Evolutionary conservation across 345 rosid genomes (phyloP).

Genomic region (Sonneratia caseolaris): DNA sequence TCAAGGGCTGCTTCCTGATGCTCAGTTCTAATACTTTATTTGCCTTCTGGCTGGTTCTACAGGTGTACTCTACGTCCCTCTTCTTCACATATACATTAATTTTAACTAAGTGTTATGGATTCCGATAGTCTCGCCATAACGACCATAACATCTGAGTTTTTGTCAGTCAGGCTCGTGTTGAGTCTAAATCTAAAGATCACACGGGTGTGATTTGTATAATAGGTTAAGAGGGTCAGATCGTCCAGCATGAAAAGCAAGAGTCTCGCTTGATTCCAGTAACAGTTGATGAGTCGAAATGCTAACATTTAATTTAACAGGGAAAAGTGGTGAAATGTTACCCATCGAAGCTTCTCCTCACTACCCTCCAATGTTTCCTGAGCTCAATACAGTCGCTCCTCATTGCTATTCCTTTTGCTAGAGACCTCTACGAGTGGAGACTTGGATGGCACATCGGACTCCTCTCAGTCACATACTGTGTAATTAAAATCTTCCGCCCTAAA

Average conservation of each 20-base stretch:
- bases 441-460: conserved; percentile 73
- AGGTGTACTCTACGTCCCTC: conserved; percentile 31
- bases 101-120: too few species aligned
- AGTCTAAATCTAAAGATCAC: too few species aligned
- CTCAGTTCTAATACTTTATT: conserved; percentile 49
- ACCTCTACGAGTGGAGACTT: conserved; percentile 61
- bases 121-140: too few species aligned
- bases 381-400: conserved; percentile 62
- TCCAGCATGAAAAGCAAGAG: too few species aligned
- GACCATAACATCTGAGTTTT: too few species aligned
- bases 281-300: too few species aligned
- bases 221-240: too few species aligned
- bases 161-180: too few species aligned
- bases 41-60: conserved; percentile 84
- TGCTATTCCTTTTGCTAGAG: conserved; percentile 72
- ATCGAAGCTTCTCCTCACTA: conserved; percentile 71
- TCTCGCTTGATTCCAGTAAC: too few species aligned
- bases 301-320: conserved; percentile 31
- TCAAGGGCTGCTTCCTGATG: conserved; percentile 83
- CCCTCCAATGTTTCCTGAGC: conserved; percentile 68
- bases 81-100: too few species aligned
- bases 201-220: too few species aligned
- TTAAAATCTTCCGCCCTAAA: too few species aligned
- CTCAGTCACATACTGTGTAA: conserved; percentile 78
- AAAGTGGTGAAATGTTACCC: conserved; percentile 56